Base-by-base conservation (phyloP, 2,329 filamentous ascomycete species). In the Aspergillus thermomutatus region DNA sequence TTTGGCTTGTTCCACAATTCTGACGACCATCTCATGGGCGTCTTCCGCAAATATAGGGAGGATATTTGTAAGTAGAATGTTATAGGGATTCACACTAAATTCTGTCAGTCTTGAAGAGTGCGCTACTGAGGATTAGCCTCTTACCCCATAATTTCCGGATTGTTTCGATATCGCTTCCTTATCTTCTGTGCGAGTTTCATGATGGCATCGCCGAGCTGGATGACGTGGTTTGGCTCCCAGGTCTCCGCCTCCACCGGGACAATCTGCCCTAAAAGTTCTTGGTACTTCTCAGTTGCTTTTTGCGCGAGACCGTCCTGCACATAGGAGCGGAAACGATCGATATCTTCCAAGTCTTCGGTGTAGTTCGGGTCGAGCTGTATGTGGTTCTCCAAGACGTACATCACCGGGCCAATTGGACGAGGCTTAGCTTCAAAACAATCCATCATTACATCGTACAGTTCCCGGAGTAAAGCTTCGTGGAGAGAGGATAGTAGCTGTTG, bases 31-130 rank as follows among this genome's bases (percentile, higher is more conserved):
- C 66, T 93, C 92, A 60, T 89, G 84, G 4, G 91, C 90, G 72
- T 99, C 93, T 61, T 90, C 86, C 56, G 96, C 92, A 71, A 96
- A 97, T 59, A 89, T 88, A 1, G 94, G 94, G 57, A 97, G 88
- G 54, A 94, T 87, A 52, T 91, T 90, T 63, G 89, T 84, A 6
- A 96, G 86, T 31, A 97, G 80, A 37, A 94, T 88, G 49, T 83
- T 86, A 65, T 86, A 75, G 11, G 84, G 84, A 56, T 83, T 84
- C 19, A 86, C 83, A 27, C 73, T 76, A 55, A 41, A 21, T 23
- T 40, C 48, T 52, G 62, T 73, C 58, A 71, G 63, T 45, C 28
- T 43, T 49, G 26, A 47, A 84, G 75, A 2, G 81, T 82, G 57
- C 82, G 82, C 27, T 83, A 46, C 14, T 47, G 34, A 8, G 25